phyloP scores from a whole-genome alignment of 345 rosid genomes.

The Ailanthus altissimus region DNA sequence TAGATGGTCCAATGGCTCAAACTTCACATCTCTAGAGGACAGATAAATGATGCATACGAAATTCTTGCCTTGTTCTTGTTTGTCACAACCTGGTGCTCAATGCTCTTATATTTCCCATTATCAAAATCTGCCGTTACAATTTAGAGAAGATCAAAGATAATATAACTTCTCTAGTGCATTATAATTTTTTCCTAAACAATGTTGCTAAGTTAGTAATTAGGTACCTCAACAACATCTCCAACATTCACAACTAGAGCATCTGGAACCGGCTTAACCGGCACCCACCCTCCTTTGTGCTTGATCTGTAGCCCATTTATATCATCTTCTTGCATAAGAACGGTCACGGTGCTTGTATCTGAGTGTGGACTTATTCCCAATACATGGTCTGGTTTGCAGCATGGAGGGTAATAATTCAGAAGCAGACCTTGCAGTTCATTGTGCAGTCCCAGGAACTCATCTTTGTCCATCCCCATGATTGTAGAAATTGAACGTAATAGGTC shows the following conservation, averaged over 20 bases:
- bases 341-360: constrained; percentile 29
- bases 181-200: neutral
- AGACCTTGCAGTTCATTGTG: constrained; percentile 25
- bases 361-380: constrained; percentile 36
- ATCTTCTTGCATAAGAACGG: constrained; percentile 29
- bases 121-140: constrained; percentile 25
- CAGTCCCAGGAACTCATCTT: constrained; percentile 22
- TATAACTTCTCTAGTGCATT: no score
- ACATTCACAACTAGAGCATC: constrained; percentile 33
- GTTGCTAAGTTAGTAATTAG: neutral
- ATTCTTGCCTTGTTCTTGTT: constrained; percentile 22
- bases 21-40: constrained; percentile 23
- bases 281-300: constrained; percentile 25
- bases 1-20: constrained; percentile 28
- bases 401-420: constrained; percentile 31
- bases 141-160: no score
- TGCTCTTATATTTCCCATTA: constrained; percentile 30
- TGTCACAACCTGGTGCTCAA: constrained; percentile 31
- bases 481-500: constrained; percentile 31
- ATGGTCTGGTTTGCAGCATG: constrained; percentile 25
- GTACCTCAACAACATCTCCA: constrained; percentile 35
- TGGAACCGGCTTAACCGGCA: constrained; percentile 28
- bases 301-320: constrained; percentile 30
- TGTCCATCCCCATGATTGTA: constrained; percentile 28
- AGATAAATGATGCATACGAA: constrained; percentile 24